Base-by-base conservation (phyloP, 2,329 filamentous ascomycete species). In the Cladosporium sp. region DNA sequence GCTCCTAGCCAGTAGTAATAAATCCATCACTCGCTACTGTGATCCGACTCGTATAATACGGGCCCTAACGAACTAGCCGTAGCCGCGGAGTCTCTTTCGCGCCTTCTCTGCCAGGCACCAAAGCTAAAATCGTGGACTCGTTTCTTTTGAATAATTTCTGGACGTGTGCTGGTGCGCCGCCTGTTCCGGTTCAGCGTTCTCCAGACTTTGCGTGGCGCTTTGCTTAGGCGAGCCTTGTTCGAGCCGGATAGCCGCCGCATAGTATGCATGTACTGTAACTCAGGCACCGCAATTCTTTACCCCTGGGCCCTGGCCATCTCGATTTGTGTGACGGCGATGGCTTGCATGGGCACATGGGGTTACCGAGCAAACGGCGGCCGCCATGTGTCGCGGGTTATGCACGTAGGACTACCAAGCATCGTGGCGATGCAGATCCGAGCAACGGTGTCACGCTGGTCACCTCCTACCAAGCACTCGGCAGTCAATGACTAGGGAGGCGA, bases 401-500 rank as follows among this genome's bases (percentile, higher is more conserved):
- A 55, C n/a, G n/a, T 12, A 16, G 40, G 23, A 16, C n/a, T 26
- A n/a, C 55, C 55, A 35, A 35, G 55, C 29, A 57, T 57, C 55
- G 55, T 40, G 31, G 55, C 55, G 55, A 40, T 21, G 55, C 55
- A 57, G 55, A 57, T 57, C 55, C 18, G 16, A 33, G 26, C 52
- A 40, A 16, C 31, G 26, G n/a, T 40, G n/a, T 46, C 8, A 46
- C 40, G 31, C 12, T 6, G n/a, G 37, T 44, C 37, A n/a, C 37
- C 37, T 35, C 33, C 33, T 35, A 40, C 35, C 35, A 40, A 40
- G 35, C 35, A 52, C 23, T 23, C 49, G 49, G 23, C 49, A 33
- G 52, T 29, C 52, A 57, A 40, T 57, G 55, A 37, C 33, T 57
- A 57, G 55, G 55, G 31, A 57, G 31, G 55, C 55, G 55, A 57